These are phyloP conservation scores for Poa pratensis DNA, from an alignment of 176 grass and related monocot genomes.

Conservation along the genomic window DNA sequence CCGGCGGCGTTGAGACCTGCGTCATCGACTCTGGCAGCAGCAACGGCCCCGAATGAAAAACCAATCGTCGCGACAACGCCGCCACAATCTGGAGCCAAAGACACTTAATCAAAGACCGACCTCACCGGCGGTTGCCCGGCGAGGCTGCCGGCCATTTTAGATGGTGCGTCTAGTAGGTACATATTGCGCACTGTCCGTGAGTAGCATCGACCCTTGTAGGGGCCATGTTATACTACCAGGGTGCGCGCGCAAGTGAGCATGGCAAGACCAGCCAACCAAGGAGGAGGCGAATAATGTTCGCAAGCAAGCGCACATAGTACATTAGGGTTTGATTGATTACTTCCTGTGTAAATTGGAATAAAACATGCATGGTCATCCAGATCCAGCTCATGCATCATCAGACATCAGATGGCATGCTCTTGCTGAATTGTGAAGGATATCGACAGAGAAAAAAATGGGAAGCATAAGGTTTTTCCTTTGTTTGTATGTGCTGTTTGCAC, in stretches of 20 bases:
- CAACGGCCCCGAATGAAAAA: constrained; percentile 36
- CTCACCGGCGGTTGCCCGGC: constrained; percentile 47
- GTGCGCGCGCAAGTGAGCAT: constrained; percentile 30
- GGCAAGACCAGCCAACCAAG: constrained; percentile 28
- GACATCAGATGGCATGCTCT: constrained; percentile 36
- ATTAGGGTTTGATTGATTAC: constrained; percentile 12
- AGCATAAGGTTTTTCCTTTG: constrained; percentile 32
- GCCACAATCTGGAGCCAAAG: not conserved
- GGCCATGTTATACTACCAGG: constrained; percentile 30
- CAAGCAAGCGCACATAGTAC: constrained; percentile 33
- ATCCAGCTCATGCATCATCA: constrained; percentile 24
- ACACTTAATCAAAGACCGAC: constrained; percentile 27
- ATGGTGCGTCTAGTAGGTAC: constrained; percentile 28
- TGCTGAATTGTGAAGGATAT: constrained; percentile 44
- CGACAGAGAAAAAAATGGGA: not conserved
- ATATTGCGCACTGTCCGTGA: constrained; percentile 26
- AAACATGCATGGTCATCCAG: constrained; percentile 34
- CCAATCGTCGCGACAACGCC: not conserved
- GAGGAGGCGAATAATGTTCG: constrained; percentile 41
- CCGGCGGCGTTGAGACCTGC: constrained; percentile 73
- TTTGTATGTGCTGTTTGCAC: not conserved
- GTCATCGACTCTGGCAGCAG: constrained; percentile 44
- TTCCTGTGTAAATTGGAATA: constrained; percentile 45
- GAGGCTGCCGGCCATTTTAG: constrained; percentile 52
- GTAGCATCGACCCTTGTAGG: constrained; percentile 44